Conservation (phyloP, 1,139 yeast species). For the Nakaseomyces kungkrabaensis region DNA sequence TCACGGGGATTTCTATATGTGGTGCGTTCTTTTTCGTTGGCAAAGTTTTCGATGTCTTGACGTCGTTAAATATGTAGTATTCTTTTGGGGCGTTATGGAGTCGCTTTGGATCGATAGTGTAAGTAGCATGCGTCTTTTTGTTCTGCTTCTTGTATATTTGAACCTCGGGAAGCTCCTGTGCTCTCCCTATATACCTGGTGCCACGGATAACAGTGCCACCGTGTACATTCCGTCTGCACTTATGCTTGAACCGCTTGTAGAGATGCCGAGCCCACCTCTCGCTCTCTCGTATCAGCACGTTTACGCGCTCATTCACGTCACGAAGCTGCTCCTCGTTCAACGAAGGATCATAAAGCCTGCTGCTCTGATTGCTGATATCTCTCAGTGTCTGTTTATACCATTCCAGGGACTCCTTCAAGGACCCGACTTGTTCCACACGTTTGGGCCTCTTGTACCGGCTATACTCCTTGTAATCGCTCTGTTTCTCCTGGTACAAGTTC, state of each 20-base stretch:
- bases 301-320: conserved; percentile 68
- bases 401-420: conserved; percentile 61
- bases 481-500: conserved; percentile 53
- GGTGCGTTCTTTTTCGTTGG: neutral
- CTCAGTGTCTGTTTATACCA: conserved; percentile 59
- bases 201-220: conserved; percentile 31
- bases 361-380: conserved; percentile 54
- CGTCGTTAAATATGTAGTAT: neutral
- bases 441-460: conserved; percentile 55
- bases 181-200: conserved; percentile 73
- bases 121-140: neutral
- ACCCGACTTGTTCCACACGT: conserved; percentile 43
- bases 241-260: conserved; percentile 32
- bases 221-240: conserved; percentile 9
- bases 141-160: conserved; percentile 19
- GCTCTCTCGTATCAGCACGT: conserved; percentile 56
- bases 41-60: neutral
- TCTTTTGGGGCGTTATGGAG: neutral
- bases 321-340: conserved; percentile 54
- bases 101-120: neutral
- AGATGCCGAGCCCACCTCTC: conserved; percentile 73
- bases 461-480: conserved; percentile 45
- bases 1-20: neutral
- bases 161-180: conserved; percentile 72
- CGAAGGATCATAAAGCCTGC: conserved; percentile 55